Evolutionary conservation across 1,284 basidiomycete genomes (phyloP).

Genomic region (Ustilago trichophora): DNA sequence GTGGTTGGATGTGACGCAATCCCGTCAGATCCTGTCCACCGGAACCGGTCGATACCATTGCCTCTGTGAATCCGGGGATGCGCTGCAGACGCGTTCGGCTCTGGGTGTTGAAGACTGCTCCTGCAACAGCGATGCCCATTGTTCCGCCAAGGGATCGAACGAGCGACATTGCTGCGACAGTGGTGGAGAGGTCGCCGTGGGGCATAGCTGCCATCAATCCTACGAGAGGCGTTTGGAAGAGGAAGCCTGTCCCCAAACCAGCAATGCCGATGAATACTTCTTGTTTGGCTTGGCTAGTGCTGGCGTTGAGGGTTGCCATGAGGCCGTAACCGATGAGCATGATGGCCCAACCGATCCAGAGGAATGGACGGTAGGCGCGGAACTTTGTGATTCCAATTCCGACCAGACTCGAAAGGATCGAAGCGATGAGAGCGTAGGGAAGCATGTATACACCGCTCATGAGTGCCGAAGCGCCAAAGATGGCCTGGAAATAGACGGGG

Average conservation of each 20-base stretch:
- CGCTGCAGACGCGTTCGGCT: conserved; percentile 17
- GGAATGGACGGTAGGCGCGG: conserved; percentile 74
- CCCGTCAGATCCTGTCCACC: conserved; percentile 44
- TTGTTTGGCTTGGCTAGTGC: conserved; percentile 27
- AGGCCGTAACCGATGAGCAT: conserved; percentile 49
- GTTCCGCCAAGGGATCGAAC: conserved; percentile 50
- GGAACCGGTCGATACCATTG: conserved; percentile 16
- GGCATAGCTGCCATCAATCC: conserved; percentile 59
- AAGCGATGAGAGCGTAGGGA: conserved; percentile 76
- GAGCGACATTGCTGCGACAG: conserved; percentile 45
- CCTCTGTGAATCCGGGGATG: conserved; percentile 21
- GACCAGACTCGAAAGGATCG: conserved; percentile 72
- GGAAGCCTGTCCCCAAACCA: conserved; percentile 52
- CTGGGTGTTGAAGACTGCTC: conserved; percentile 54
- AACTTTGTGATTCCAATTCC: conserved; percentile 74
- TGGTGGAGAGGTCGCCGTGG: conserved; percentile 46
- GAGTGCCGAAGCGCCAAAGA: conserved; percentile 79
- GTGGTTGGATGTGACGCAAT: conserved; percentile 57
- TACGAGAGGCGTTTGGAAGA: conserved; percentile 60
- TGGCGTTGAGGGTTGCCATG: conserved; percentile 48
- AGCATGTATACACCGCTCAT: conserved; percentile 79
- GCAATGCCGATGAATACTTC: conserved; percentile 51
- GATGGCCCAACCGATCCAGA: conserved; percentile 70
- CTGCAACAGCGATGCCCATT: conserved; percentile 54
- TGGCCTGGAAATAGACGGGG: conserved; percentile 77